Percentiles rank a stretch among this genome's conserved stretches.
Conservation (phyloP, 768 basidiomycete genomes). For the Amyloporia xantha region DNA sequence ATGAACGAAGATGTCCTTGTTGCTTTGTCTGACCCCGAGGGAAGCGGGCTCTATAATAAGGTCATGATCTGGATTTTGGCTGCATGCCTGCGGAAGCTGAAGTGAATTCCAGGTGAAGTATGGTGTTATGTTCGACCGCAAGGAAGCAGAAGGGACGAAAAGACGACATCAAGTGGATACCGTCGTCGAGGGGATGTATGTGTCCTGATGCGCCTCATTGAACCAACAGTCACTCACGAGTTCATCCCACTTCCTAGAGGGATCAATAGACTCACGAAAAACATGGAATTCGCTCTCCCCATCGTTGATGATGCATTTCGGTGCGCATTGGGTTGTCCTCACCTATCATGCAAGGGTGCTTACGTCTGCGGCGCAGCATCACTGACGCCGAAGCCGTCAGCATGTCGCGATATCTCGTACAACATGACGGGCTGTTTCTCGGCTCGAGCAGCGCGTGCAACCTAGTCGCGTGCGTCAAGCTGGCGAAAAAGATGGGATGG, state of each 20-base stretch:
- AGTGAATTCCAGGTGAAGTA: slow-evolving; percentile 57
- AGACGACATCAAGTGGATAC: slow-evolving; percentile 93
- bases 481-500: slow-evolving; percentile 67
- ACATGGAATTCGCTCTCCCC: slow-evolving; percentile 79
- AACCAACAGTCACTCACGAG: too few relatives aligned
- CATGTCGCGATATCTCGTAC: slow-evolving; percentile 91
- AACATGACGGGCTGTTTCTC: slow-evolving; percentile 87
- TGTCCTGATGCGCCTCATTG: not conserved
- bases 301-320: slow-evolving; percentile 87
- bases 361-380: slow-evolving; percentile 44
- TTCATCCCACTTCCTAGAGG: slow-evolving; percentile 57
- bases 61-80: slow-evolving; percentile 27
- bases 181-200: slow-evolving; percentile 86
- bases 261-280: slow-evolving; percentile 88
- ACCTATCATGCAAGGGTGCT: not conserved
- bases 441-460: slow-evolving; percentile 97
- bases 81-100: not conserved
- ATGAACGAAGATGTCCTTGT: slow-evolving; percentile 61
- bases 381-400: slow-evolving; percentile 91
- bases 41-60: slow-evolving; percentile 94
- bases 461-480: slow-evolving; percentile 82
- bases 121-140: slow-evolving; percentile 93
- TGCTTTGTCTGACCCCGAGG: slow-evolving; percentile 85
- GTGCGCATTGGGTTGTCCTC: slow-evolving; percentile 31
- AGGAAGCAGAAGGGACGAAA: slow-evolving; percentile 90